A percentile compares a stretch with the other conserved stretches of the same genome.
Evolutionary conservation across 2,329 filamentous ascomycete genomes (phyloP).

Genomic region (Botryotinia convoluta): DNA sequence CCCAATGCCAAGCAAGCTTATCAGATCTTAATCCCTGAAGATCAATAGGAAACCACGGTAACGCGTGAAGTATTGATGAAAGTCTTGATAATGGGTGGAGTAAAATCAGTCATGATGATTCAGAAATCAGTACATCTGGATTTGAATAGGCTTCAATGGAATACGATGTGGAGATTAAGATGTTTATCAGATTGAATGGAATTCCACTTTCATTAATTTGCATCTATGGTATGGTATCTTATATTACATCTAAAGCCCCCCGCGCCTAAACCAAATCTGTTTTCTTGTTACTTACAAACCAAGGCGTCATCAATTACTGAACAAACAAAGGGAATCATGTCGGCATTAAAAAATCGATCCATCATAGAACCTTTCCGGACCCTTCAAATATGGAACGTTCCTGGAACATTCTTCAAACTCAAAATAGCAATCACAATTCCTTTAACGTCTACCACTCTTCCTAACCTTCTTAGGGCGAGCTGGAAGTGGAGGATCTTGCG

Average conservation of each 20-base stretch:
- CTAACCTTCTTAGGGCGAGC: slow-evolving; percentile 14
- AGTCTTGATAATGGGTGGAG: slow-evolving; percentile 17
- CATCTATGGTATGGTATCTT: slow-evolving; percentile 16
- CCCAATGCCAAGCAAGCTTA: slow-evolving; percentile 24
- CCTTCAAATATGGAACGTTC: not conserved
- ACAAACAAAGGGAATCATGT: slow-evolving; percentile 16
- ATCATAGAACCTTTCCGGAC: not conserved
- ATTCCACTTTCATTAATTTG: slow-evolving; percentile 9
- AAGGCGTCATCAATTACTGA: slow-evolving; percentile 11
- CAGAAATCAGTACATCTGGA: not conserved
- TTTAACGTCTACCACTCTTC: slow-evolving; percentile 16
- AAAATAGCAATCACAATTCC: not conserved
- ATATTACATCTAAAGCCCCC: not conserved
- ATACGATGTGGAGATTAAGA: not conserved
- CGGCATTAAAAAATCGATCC: not conserved
- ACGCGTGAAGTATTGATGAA: slow-evolving; percentile 5
- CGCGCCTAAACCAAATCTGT: not conserved
- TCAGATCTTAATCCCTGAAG: slow-evolving; percentile 32
- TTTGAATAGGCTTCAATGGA: not conserved
- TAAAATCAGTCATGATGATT: slow-evolving; percentile 17
- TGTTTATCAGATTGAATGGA: not conserved
- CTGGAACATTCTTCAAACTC: not conserved
- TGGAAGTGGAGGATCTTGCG: slow-evolving; percentile 1
- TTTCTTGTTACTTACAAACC: slow-evolving; percentile 9
- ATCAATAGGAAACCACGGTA: not conserved